These are phyloP conservation scores for Nitzschia inconspicua DNA, from an alignment of 108 stramenopile genomes.

Conservation along the genomic window DNA sequence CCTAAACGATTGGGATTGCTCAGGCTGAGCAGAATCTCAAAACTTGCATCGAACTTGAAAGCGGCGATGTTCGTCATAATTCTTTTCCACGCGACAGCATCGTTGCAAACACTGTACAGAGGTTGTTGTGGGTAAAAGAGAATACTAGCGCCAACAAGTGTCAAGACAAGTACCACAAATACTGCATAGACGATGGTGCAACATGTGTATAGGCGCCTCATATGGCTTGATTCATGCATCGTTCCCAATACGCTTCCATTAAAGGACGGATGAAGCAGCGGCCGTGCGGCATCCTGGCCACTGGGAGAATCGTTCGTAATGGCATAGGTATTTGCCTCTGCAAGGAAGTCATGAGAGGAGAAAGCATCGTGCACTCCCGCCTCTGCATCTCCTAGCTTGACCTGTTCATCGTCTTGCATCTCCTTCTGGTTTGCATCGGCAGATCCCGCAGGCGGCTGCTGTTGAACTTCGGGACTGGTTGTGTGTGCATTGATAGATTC, in stretches of 20 bases:
- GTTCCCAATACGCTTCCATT: not conserved
- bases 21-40: conserved; percentile 78
- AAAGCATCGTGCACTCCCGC: not conserved
- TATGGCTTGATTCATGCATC: conserved; percentile 21
- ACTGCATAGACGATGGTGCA: conserved; percentile 42
- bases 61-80: conserved; percentile 72
- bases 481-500: conserved; percentile 9
- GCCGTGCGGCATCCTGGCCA: not conserved
- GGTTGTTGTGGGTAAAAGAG: conserved; percentile 68
- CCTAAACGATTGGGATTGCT: conserved; percentile 79
- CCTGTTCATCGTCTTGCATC: conserved; percentile 1
- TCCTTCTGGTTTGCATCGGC: not conserved
- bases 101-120: conserved; percentile 81
- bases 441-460: not conserved
- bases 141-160: conserved; percentile 36
- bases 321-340: not conserved
- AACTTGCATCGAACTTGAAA: conserved; percentile 67
- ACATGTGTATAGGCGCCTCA: conserved; percentile 38
- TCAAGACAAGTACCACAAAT: conserved; percentile 32
- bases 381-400: not conserved
- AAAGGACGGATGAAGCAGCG: conserved; percentile 12
- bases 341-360: conserved; percentile 1
- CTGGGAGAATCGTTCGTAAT: not conserved
- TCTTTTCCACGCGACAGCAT: conserved; percentile 73
- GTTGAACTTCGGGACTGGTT: not conserved